Conservation (phyloP, 2,329 filamentous ascomycete species). For the Ophioceras dolichostomum region DNA sequence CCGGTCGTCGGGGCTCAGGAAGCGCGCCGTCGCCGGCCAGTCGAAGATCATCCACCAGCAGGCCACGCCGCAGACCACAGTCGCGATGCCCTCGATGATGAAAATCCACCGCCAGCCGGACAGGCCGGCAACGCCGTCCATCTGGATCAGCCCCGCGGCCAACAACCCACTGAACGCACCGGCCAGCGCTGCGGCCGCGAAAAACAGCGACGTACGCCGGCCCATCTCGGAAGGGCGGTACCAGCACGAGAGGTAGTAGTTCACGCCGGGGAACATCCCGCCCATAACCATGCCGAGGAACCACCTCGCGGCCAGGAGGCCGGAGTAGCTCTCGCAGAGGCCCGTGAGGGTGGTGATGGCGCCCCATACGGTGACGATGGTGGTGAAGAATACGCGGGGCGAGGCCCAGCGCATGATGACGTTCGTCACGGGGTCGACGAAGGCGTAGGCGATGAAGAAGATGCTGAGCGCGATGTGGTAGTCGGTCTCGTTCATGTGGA, state of each 20-base stretch:
- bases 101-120: conserved; percentile 37
- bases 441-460: conserved; percentile 55
- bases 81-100: conserved; percentile 51
- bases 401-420: conserved; percentile 48
- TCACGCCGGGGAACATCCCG: conserved; percentile 42
- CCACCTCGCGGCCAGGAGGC: conserved; percentile 20
- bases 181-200: conserved; percentile 16
- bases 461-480: conserved; percentile 36
- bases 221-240: conserved; percentile 54
- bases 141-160: conserved; percentile 17
- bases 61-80: conserved; percentile 52
- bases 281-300: conserved; percentile 40
- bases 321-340: conserved; percentile 6
- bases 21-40: conserved; percentile 65
- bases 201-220: conserved; percentile 31
- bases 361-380: conserved; percentile 41
- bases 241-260: conserved; percentile 52
- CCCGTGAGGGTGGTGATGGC: conserved; percentile 8
- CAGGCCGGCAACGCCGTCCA: conserved; percentile 29
- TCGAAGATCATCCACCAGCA: conserved; percentile 75
- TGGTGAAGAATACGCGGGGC: conserved; percentile 48
- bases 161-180: conserved; percentile 16
- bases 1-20: conserved; percentile 58
- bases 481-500: conserved; percentile 29
- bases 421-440: conserved; percentile 51